Percentiles rank a stretch among this genome's conserved stretches.
phyloP scores from a whole-genome alignment of 1,139 yeast genomes.

The Nadsonia commutata region DNA sequence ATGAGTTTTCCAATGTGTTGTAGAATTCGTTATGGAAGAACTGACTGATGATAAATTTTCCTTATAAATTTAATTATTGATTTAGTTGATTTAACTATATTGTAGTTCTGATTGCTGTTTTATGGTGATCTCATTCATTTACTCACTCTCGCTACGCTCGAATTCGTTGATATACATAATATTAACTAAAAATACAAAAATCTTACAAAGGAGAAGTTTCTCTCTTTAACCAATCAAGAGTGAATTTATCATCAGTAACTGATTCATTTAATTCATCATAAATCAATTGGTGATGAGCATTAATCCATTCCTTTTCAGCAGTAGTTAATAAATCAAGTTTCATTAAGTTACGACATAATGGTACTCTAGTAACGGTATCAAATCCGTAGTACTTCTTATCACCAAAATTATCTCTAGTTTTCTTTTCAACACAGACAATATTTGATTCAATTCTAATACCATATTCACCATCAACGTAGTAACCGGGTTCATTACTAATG shows the following conservation, averaged over 20 bases:
- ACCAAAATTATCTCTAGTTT: conserved; percentile 27
- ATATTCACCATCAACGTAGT: conserved; percentile 78
- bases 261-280: conserved; percentile 39
- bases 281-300: conserved; percentile 49
- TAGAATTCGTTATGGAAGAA: no score
- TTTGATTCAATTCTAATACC: conserved; percentile 89
- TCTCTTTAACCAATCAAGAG: conserved; percentile 59
- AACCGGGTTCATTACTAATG: conserved; percentile 92
- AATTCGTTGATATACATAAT: no score
- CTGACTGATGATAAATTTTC: no score
- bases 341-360: conserved; percentile 61
- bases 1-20: no score
- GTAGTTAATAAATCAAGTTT: conserved; percentile 39
- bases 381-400: conserved; percentile 55
- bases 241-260: conserved; percentile 36
- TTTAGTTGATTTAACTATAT: no score
- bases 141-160: no score
- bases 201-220: conserved; percentile 40
- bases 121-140: no score
- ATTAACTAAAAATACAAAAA: no score
- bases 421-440: conserved; percentile 42
- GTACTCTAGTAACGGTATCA: conserved; percentile 80
- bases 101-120: no score
- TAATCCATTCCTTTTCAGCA: conserved; percentile 54
- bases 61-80: no score